phyloP scores from a whole-genome alignment of 1,284 basidiomycete genomes.

The Marasmius oreades region DNA sequence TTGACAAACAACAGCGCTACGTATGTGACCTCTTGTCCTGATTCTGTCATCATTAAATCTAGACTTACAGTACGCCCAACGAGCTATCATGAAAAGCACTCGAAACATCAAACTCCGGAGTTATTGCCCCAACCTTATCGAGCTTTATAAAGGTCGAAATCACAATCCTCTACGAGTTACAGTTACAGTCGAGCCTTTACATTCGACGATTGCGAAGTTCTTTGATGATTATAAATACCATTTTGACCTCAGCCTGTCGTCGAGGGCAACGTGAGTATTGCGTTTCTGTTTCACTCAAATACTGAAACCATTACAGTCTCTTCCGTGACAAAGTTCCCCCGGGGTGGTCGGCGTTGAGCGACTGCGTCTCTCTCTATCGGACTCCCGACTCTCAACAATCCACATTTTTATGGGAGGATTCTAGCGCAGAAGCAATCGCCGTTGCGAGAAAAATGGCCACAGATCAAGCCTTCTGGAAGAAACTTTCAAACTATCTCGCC shows the following conservation, averaged over 20 bases:
- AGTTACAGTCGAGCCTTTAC: constrained; percentile 47
- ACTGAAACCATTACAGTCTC: constrained; percentile 29
- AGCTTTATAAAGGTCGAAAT: constrained; percentile 50
- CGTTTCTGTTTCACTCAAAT: constrained; percentile 2
- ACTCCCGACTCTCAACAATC: constrained; percentile 45
- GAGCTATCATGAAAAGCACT: constrained; percentile 62
- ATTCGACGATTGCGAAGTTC: constrained; percentile 56
- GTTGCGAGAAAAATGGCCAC: constrained; percentile 43
- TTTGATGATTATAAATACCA: constrained; percentile 46
- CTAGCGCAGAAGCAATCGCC: constrained; percentile 42
- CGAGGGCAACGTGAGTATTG: constrained; percentile 41
- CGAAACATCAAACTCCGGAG: constrained; percentile 81
- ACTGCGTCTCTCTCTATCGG: constrained; percentile 41
- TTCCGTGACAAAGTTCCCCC: constrained; percentile 51
- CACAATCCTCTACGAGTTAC: constrained; percentile 58
- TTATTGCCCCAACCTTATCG: constrained; percentile 52
- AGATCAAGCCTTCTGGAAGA: constrained; percentile 55
- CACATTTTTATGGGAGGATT: constrained; percentile 57
- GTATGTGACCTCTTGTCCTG: constrained; percentile 34
- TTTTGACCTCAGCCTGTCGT: constrained; percentile 31
- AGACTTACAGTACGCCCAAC: constrained; percentile 56
- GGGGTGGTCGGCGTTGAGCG: constrained; percentile 62
- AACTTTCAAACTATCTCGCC: constrained; percentile 54
- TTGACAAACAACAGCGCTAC: constrained; percentile 46
- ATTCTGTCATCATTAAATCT: constrained; percentile 6